Evolutionary conservation across 495 filamentous ascomycete genomes (phyloP), one percentile per base, ranked within the genome.

Genomic region (Penicillium atrosanguineum): DNA sequence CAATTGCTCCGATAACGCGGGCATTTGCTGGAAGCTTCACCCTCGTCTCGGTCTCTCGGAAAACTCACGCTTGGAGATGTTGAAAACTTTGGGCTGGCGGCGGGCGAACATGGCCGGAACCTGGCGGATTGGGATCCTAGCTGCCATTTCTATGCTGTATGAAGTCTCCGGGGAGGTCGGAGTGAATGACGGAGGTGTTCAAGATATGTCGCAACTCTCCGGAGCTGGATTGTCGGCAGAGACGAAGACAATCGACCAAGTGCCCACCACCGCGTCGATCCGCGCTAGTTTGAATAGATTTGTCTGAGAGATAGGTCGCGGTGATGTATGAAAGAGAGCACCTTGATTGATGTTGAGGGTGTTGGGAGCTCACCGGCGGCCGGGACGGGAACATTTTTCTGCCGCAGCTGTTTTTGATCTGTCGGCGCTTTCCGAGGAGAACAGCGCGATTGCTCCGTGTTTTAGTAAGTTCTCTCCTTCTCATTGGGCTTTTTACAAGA

Each of bases 361-460:
- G 70, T 70, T 70, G 70, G 64, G 69, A 69, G 64, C 65, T 73
- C 72, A 73, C 73, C 71, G 73, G 71, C 62, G 57, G 65, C 68
- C 71, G 64, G 71, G 70, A 68, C 68, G 63, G 72, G 71, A 74
- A 73, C 61, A 72, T 75, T 75, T 75, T 75, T 75, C 69, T 72
- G 70, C 70, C 72, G 73, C 62, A 26, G 47, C 46, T 60, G 53
- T 43, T 62, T 62, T 67, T 53, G 51, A 55, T 18, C 45, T 52
- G 48, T 53, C 55, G 56, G 50, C 42, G 60, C 52, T 62, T 62
- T 55, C 64, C 64, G 64, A 67, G 46, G 55, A 59, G 49, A 63
- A 61, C 57, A 60, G 54, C 50, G 20, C 19, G 46, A 55, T 39
- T 47, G 47, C 44, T 53, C 50, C 39, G 29, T 36, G 26, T 16